These are phyloP conservation scores for Fragosphaeria purpurea DNA, from an alignment of 2,329 filamentous ascomycete species.

Conservation along the genomic window DNA sequence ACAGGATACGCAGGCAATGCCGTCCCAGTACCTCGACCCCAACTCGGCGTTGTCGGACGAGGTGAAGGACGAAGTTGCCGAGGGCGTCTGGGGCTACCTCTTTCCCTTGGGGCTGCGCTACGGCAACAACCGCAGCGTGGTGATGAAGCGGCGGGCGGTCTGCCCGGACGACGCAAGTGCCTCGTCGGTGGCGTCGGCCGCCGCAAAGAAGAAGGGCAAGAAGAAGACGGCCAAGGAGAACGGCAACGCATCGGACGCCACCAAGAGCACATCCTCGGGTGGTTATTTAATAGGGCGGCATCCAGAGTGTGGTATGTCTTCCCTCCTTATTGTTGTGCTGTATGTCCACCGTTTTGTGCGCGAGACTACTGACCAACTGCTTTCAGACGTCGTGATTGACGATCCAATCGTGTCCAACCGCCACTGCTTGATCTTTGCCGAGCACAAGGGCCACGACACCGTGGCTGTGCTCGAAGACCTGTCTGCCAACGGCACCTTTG, in stretches of 20 bases:
- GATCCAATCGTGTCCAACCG: constrained; percentile 80
- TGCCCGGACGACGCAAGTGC: constrained; percentile 46
- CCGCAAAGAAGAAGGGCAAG: constrained; percentile 29
- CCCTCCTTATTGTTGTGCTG: not conserved
- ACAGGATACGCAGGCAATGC: constrained; percentile 61
- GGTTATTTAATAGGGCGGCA: constrained; percentile 91
- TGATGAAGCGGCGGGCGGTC: constrained; percentile 62
- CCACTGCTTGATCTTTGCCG: constrained; percentile 44
- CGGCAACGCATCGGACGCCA: constrained; percentile 33
- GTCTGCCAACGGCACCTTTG: constrained; percentile 91
- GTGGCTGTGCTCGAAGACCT: constrained; percentile 81
- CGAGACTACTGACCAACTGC: not conserved
- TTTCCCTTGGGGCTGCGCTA: constrained; percentile 67
- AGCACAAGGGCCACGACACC: constrained; percentile 29
- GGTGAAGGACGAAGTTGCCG: constrained; percentile 69
- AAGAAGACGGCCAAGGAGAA: constrained; percentile 43
- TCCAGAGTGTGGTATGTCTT: constrained; percentile 73
- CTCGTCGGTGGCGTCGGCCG: not conserved
- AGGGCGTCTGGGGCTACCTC: constrained; percentile 94
- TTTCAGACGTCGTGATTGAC: constrained; percentile 60
- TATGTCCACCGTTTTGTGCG: not conserved
- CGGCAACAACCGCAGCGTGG: constrained; percentile 53
- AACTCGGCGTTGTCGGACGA: constrained; percentile 66
- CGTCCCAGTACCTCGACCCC: constrained; percentile 70
- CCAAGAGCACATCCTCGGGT: constrained; percentile 54